Conservation (phyloP, 495 filamentous ascomycete species). For the Aspergillus ellipticus region DNA sequence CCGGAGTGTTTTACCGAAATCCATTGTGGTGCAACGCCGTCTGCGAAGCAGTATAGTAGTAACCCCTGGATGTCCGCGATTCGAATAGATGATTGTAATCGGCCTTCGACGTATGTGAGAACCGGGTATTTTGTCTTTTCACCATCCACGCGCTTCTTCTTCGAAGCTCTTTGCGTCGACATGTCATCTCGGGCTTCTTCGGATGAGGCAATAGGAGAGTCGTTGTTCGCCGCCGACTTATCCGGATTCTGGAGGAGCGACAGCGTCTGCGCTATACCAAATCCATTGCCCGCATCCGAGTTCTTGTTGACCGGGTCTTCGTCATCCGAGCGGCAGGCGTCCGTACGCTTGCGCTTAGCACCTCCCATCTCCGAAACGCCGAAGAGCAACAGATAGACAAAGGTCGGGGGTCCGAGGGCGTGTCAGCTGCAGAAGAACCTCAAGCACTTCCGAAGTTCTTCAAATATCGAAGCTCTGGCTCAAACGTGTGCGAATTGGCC, state of each 20-base stretch:
- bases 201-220: slow-evolving; percentile 9
- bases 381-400: slow-evolving; percentile 12
- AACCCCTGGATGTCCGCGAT: slow-evolving; percentile 76
- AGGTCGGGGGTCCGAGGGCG: not conserved
- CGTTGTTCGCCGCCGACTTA: slow-evolving; percentile 9
- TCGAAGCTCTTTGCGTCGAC: slow-evolving; percentile 18
- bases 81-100: slow-evolving; percentile 69
- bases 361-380: slow-evolving; percentile 13
- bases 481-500: not conserved
- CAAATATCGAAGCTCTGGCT: not conserved
- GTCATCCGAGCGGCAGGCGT: slow-evolving; percentile 20
- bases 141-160: slow-evolving; percentile 41
- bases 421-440: not conserved
- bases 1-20: slow-evolving; percentile 72
- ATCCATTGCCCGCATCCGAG: slow-evolving; percentile 8
- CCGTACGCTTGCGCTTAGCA: slow-evolving; percentile 34
- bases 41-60: slow-evolving; percentile 84
- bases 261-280: slow-evolving; percentile 34
- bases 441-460: not conserved
- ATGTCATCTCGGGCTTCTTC: slow-evolving; percentile 21
- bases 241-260: slow-evolving; percentile 24
- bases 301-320: slow-evolving; percentile 21
- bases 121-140: slow-evolving; percentile 73
- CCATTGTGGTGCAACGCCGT: slow-evolving; percentile 83
- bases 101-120: slow-evolving; percentile 64